These are phyloP conservation scores for Penicillium sp. DNA, from an alignment of 2,329 filamentous ascomycete genomes.

Conservation along the genomic window DNA sequence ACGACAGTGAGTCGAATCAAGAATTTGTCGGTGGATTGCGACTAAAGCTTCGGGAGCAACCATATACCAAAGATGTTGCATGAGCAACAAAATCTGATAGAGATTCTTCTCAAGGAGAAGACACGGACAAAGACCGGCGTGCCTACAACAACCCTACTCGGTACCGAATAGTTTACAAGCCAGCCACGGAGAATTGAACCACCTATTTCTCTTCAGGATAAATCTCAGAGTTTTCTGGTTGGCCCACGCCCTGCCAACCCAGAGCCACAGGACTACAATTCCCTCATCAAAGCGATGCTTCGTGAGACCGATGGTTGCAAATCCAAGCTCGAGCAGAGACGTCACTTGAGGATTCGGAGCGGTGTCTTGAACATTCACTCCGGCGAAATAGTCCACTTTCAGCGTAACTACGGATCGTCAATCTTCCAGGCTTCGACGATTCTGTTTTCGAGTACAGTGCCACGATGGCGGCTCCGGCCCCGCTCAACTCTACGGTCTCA, in stretches of 20 bases:
- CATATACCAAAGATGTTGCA: conserved; percentile 3
- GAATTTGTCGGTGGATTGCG: not conserved
- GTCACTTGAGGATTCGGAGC: conserved; percentile 7
- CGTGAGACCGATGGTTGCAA: conserved; percentile 11
- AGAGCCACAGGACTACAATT: conserved; percentile 8
- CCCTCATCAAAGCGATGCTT: conserved; percentile 7
- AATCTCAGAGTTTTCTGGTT: not conserved
- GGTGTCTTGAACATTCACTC: conserved; percentile 12
- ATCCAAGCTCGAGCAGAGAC: conserved; percentile 5
- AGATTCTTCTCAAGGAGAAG: conserved; percentile 1
- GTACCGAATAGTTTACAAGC: not conserved
- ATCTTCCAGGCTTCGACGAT: not conserved
- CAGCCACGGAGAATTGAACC: not conserved
- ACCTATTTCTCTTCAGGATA: not conserved
- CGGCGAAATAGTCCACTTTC: conserved; percentile 10
- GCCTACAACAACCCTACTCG: not conserved
- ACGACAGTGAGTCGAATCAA: not conserved
- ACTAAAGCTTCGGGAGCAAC: not conserved
- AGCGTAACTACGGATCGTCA: conserved; percentile 1
- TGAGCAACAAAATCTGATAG: conserved; percentile 11
- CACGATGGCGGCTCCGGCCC: not conserved
- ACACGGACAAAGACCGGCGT: not conserved
- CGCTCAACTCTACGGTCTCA: not conserved
- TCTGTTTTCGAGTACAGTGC: conserved; percentile 3
- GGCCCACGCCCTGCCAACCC: not conserved